phyloP scores from a whole-genome alignment of 345 rosid genomes.

The Bruguiera sexangula region DNA sequence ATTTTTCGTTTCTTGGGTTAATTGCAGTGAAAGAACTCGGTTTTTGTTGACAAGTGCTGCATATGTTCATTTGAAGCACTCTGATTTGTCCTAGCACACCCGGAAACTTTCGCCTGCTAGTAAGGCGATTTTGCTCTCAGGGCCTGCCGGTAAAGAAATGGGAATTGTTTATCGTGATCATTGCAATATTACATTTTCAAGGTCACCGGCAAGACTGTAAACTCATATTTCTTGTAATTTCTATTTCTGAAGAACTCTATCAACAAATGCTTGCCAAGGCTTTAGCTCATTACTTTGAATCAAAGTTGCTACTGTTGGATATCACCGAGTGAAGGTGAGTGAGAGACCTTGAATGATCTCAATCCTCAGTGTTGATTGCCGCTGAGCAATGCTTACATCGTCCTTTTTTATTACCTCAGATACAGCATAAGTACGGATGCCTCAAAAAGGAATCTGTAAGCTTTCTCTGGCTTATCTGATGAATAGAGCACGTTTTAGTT shows the following conservation, averaged over 20 bases:
- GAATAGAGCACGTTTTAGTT: background rate
- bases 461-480: conserved; percentile 9
- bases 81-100: conserved; percentile 75
- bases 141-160: conserved; percentile 70
- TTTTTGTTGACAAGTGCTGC: conserved; percentile 81
- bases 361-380: background rate
- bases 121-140: conserved; percentile 79
- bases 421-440: conserved; percentile 86
- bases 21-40: conserved; percentile 66
- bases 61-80: conserved; percentile 69
- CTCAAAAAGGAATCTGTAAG: conserved; percentile 68
- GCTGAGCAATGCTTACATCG: conserved; percentile 15
- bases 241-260: conserved; percentile 56
- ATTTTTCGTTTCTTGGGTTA: background rate
- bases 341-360: background rate
- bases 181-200: background rate
- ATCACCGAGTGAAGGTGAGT: conserved; percentile 66
- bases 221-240: conserved; percentile 19
- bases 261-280: conserved; percentile 97
- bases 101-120: conserved; percentile 94
- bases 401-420: conserved; percentile 43
- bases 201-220: background rate
- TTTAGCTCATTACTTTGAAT: conserved; percentile 69
- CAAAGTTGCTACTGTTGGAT: conserved; percentile 81
- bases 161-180: background rate